Percentiles rank a stretch among this genome's conserved stretches.
phyloP scores from a whole-genome alignment of 163 green algal species.

The Dunaliella salina region DNA sequence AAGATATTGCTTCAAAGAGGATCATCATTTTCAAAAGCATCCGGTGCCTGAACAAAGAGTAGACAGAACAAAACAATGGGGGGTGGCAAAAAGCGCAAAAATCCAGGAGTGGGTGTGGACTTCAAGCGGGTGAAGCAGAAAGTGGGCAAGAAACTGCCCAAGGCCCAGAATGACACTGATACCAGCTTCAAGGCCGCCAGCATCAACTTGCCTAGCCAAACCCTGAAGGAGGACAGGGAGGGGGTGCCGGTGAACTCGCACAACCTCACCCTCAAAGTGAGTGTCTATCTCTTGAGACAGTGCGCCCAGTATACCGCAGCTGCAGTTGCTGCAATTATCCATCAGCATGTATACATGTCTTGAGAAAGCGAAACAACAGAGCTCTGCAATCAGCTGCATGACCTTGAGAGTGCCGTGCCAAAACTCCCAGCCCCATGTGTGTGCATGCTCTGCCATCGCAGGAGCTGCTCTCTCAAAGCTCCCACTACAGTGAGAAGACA shows the following conservation, averaged over 20 bases:
- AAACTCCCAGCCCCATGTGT: neutral
- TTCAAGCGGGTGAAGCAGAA: conserved; percentile 80
- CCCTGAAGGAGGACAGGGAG: conserved; percentile 56
- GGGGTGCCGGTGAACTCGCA: conserved; percentile 64
- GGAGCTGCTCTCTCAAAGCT: conserved; percentile 72
- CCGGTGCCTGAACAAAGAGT: too few species aligned
- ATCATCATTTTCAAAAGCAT: too few species aligned
- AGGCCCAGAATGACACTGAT: conserved; percentile 76
- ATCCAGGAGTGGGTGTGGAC: conserved; percentile 79
- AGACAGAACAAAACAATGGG: too few species aligned
- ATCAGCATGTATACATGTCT: too few species aligned
- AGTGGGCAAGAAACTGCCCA: conserved; percentile 79
- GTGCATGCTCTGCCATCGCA: conserved; percentile 19
- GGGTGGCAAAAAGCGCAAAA: neutral
- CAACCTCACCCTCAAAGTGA: conserved; percentile 78
- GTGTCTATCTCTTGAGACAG: neutral
- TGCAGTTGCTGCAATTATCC: too few species aligned
- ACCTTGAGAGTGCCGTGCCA: neutral
- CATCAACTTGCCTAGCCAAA: conserved; percentile 68
- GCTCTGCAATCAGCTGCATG: neutral
- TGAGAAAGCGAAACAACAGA: too few species aligned
- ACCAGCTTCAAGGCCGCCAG: conserved; percentile 59
- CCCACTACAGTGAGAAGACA: conserved; percentile 74
- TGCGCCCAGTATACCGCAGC: too few species aligned
- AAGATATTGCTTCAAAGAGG: too few species aligned